Evolutionary conservation across 805 yeast species (phyloP).

Genomic region (Starmerella bombi): DNA sequence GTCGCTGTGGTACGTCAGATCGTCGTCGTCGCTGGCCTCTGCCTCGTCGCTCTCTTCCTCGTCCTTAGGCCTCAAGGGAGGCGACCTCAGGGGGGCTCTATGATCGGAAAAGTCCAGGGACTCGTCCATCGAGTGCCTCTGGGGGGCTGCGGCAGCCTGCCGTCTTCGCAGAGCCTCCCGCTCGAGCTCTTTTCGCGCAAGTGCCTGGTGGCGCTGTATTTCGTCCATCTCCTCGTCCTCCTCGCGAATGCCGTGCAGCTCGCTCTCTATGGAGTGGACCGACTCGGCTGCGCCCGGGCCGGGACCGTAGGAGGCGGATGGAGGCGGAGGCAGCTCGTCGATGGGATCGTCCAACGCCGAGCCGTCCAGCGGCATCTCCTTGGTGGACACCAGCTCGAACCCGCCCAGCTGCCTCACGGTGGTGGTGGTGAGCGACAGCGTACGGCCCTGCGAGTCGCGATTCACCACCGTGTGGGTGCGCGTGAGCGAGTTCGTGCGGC

Average conservation of each 20-base stretch:
- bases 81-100: not conserved
- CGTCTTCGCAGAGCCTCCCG: not conserved
- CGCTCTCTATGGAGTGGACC: slow-evolving; percentile 17
- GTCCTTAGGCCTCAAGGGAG: not conserved
- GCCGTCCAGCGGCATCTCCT: slow-evolving; percentile 20
- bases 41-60: not conserved
- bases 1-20: not conserved
- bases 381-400: slow-evolving; percentile 26
- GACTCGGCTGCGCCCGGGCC: slow-evolving; percentile 7
- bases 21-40: not conserved
- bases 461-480: slow-evolving; percentile 23
- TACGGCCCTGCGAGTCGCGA: slow-evolving; percentile 24
- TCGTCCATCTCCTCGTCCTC: slow-evolving; percentile 14
- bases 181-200: not conserved
- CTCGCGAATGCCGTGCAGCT: slow-evolving; percentile 18
- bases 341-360: not conserved
- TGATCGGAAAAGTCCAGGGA: not conserved
- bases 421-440: slow-evolving; percentile 29
- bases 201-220: not conserved
- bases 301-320: slow-evolving; percentile 2
- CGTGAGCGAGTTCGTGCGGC: slow-evolving; percentile 22
- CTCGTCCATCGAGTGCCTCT: not conserved
- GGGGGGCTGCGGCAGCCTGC: not conserved
- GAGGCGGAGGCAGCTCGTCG: slow-evolving; percentile 6
- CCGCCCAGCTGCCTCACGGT: slow-evolving; percentile 29